Percentiles rank a stretch among this genome's conserved stretches.
phyloP scores from a whole-genome alignment of 768 basidiomycete genomes.

The Boletus reticulatus region DNA sequence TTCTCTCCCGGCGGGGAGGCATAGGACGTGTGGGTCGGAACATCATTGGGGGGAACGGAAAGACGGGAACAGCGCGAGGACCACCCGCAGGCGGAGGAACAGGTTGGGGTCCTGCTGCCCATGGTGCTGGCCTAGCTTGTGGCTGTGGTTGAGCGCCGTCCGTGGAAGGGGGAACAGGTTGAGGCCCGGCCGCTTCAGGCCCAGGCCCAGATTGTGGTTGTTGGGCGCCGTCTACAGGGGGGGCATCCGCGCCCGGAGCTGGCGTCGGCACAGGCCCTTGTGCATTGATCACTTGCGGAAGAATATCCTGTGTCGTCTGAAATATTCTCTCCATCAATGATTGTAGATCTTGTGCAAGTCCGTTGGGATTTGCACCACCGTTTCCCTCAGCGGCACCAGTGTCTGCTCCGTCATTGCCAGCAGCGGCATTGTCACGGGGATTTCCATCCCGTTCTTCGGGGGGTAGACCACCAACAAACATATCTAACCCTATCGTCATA shows the following conservation, averaged over 20 bases:
- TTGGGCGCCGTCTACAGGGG: neutral
- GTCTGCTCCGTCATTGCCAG: neutral
- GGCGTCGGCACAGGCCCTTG: constrained; percentile 8
- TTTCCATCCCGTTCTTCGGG: constrained; percentile 9
- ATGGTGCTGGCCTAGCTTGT: constrained; percentile 6
- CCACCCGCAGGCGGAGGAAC: neutral
- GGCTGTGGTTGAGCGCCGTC: constrained; percentile 5
- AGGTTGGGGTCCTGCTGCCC: constrained; percentile 6
- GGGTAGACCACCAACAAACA: constrained; percentile 30
- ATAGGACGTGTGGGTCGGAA: constrained; percentile 23
- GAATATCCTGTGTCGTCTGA: constrained; percentile 24
- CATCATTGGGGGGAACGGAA: constrained; percentile 20
- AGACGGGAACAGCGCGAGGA: constrained; percentile 14
- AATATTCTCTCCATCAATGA: constrained; percentile 26
- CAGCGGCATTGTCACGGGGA: constrained; percentile 8
- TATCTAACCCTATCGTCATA: constrained; percentile 41
- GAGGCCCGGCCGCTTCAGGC: constrained; percentile 6
- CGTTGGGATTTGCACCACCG: constrained; percentile 18
- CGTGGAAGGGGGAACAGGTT: neutral
- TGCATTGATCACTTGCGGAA: constrained; percentile 20
- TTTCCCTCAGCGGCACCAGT: constrained; percentile 15
- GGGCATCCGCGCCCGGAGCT: neutral
- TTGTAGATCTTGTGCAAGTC: constrained; percentile 22
- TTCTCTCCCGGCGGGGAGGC: constrained; percentile 36
- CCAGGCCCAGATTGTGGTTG: constrained; percentile 1